These are phyloP conservation scores for Echeveria elegans DNA, from an alignment of 164 flowering plant species.

Conservation along the genomic window DNA sequence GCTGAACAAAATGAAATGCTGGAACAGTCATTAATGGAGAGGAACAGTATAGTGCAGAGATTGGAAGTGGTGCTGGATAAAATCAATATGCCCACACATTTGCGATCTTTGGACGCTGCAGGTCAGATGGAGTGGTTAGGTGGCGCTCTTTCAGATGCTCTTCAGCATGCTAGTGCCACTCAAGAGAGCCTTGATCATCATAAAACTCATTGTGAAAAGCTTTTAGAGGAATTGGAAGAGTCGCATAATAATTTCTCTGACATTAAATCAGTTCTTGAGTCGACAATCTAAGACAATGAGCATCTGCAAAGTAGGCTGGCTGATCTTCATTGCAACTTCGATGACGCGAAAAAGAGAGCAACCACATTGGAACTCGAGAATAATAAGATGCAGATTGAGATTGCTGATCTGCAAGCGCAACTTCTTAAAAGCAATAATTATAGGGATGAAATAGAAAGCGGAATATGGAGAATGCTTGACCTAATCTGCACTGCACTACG, in stretches of 20 bases:
- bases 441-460: slow-evolving; percentile 27
- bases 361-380: slow-evolving; percentile 34
- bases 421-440: slow-evolving; percentile 29
- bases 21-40: slow-evolving; percentile 92
- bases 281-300: slow-evolving; percentile 41
- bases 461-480: slow-evolving; percentile 38
- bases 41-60: slow-evolving; percentile 76
- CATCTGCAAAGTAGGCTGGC: slow-evolving; percentile 44
- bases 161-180: slow-evolving; percentile 34
- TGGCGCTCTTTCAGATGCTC: slow-evolving; percentile 61
- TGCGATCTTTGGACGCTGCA: slow-evolving; percentile 81
- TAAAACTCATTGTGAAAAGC: slow-evolving; percentile 46
- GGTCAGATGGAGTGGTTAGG: slow-evolving; percentile 78
- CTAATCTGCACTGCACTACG: slow-evolving; percentile 49
- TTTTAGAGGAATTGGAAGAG: slow-evolving; percentile 49
- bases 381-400: slow-evolving; percentile 33
- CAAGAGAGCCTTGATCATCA: slow-evolving; percentile 51
- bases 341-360: slow-evolving; percentile 29
- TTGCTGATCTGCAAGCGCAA: slow-evolving; percentile 38
- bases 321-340: slow-evolving; percentile 29
- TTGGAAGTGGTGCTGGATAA: slow-evolving; percentile 81
- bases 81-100: slow-evolving; percentile 59
- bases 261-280: slow-evolving; percentile 37
- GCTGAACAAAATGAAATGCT: slow-evolving; percentile 99
- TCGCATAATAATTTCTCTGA: slow-evolving; percentile 37